Percentiles rank a stretch among this genome's conserved stretches.
These are phyloP conservation scores for Rutidosis leptorrhynchoides DNA, from an alignment of 129 eudicot genomes.

Conservation along the genomic window DNA sequence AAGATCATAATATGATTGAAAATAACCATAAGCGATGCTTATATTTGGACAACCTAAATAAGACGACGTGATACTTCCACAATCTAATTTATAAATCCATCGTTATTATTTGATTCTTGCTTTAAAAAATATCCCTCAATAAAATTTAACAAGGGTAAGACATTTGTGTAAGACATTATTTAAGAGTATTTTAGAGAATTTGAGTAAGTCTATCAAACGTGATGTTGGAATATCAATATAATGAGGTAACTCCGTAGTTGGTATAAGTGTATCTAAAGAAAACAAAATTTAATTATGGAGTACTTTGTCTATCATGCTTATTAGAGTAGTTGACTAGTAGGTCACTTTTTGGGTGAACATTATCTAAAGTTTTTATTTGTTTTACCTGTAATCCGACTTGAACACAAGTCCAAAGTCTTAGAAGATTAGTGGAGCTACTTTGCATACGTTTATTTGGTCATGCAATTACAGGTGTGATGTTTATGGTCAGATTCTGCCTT, in stretches of 20 bases:
- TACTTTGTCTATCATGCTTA: neutral
- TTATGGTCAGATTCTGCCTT: conserved; percentile 49
- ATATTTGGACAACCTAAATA: conserved; percentile 2
- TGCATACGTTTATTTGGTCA: neutral
- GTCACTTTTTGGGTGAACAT: neutral
- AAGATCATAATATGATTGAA: neutral
- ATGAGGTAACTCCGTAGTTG: neutral
- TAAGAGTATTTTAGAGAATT: no score
- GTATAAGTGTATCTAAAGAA: neutral
- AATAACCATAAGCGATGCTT: neutral
- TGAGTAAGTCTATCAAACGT: no score
- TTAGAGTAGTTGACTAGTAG: neutral
- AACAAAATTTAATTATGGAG: neutral
- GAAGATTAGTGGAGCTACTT: neutral
- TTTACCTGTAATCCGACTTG: neutral
- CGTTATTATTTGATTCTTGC: no score
- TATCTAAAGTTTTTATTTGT: neutral
- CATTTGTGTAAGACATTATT: no score
- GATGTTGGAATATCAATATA: no score
- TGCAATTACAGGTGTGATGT: conserved; percentile 50
- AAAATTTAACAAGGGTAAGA: no score
- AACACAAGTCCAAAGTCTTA: neutral
- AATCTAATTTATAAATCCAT: no score
- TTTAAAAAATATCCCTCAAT: no score
- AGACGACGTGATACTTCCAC: no score